phyloP scores from a whole-genome alignment of 2,329 filamentous ascomycete species.

The Aphanocladium album region DNA sequence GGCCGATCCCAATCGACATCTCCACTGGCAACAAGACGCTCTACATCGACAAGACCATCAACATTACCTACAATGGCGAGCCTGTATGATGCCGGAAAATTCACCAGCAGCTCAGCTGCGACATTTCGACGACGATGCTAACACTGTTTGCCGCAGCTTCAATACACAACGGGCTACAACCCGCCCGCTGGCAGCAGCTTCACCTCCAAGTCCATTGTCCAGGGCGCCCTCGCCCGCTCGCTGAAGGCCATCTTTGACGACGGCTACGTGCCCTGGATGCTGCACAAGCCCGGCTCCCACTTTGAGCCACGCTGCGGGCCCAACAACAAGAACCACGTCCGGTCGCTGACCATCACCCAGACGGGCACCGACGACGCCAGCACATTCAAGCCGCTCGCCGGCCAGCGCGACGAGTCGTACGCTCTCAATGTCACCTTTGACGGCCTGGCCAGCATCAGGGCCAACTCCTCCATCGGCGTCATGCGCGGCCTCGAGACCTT shows the following conservation, averaged over 20 bases:
- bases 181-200: conserved; percentile 34
- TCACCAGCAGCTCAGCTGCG: background rate
- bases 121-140: background rate
- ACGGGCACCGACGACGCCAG: conserved; percentile 46
- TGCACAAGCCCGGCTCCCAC: conserved; percentile 57
- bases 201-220: conserved; percentile 49
- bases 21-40: conserved; percentile 48
- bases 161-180: conserved; percentile 41
- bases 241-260: conserved; percentile 60
- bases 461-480: conserved; percentile 62
- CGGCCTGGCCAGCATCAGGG: conserved; percentile 59
- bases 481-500: conserved; percentile 72
- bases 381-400: conserved; percentile 56
- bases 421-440: conserved; percentile 53
- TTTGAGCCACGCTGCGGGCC: conserved; percentile 54
- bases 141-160: conserved; percentile 34
- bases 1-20: conserved; percentile 50
- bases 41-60: conserved; percentile 47
- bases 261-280: conserved; percentile 73
- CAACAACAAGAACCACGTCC: conserved; percentile 45
- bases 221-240: conserved; percentile 53
- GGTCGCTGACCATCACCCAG: conserved; percentile 57
- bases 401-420: conserved; percentile 72
- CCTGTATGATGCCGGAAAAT: conserved; percentile 43
- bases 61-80: conserved; percentile 55